Conservation (phyloP, 2,329 filamentous ascomycete genomes). For the Epicoccum nigrum region DNA sequence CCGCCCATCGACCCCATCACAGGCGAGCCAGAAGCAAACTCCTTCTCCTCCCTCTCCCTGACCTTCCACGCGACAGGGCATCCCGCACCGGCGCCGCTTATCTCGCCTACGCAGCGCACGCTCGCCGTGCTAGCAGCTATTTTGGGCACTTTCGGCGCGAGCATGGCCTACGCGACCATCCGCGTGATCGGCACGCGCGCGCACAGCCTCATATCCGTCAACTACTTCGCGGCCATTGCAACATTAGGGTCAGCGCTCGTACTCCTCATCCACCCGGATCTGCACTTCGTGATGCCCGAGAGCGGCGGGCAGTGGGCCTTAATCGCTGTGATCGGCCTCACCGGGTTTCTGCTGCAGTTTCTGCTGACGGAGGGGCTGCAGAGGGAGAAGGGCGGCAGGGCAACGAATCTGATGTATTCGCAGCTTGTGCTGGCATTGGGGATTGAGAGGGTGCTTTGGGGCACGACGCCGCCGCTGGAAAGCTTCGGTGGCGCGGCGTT, state of each 20-base stretch:
- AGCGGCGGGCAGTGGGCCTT: constrained; percentile 66
- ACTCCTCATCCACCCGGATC: constrained; percentile 60
- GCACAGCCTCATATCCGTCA: constrained; percentile 79
- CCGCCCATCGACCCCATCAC: constrained; percentile 30
- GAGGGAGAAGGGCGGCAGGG: constrained; percentile 66
- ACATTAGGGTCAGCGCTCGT: constrained; percentile 67
- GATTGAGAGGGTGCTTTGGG: constrained; percentile 65
- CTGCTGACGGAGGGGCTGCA: constrained; percentile 76
- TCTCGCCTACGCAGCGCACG: constrained; percentile 68
- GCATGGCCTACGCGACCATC: constrained; percentile 74
- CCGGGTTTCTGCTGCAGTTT: constrained; percentile 82
- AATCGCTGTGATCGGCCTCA: constrained; percentile 69
- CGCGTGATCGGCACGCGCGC: constrained; percentile 78
- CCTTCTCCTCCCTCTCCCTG: constrained; percentile 1
- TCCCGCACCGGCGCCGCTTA: constrained; percentile 13
- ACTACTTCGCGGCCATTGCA: constrained; percentile 75
- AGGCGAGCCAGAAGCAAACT: constrained; percentile 38
- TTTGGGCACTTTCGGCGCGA: constrained; percentile 74
- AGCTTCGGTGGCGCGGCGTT: constrained; percentile 32
- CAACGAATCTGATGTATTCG: constrained; percentile 69
- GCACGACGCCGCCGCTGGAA: constrained; percentile 35
- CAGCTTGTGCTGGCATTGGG: constrained; percentile 70
- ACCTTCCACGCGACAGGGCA: too few relatives aligned
- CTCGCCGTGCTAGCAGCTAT: constrained; percentile 72
- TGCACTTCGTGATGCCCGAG: constrained; percentile 61